Base-by-base conservation (phyloP, 2,329 filamentous ascomycete genomes). In the Microcera coccophila region DNA sequence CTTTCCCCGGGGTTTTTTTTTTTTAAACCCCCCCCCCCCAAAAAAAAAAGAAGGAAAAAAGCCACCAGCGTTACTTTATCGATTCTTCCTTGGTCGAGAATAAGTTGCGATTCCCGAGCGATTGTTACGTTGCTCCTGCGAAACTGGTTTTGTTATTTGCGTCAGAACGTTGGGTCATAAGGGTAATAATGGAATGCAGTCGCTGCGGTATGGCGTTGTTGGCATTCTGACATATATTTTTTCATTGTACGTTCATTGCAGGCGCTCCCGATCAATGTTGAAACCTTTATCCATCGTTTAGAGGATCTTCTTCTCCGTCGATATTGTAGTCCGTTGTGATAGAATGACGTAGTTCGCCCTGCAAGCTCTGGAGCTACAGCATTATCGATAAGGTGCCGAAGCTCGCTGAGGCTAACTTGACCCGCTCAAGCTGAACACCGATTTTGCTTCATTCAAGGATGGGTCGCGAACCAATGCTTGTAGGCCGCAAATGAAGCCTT, bases 1-100 rank as follows among this genome's bases (percentile, higher is more conserved):
- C 17, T 73, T 82, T 59, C 73, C 80, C 11, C 83, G 83, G 45
- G 71, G 74, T 41, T 76, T 82, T 36, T 57, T 74, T 48, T 69
- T 66, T 37, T 78, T 78, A 66, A 71, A 69, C 47, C 67, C 67
- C 64, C 32, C 55, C 62, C 5, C 55, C 65, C 31, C 58, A 68
- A 19, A 78, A 82, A n/a, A n/a, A n/a, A n/a, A n/a, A n/a, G n/a
- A n/a, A n/a, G n/a, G n/a, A n/a, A n/a, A n/a, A n/a, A n/a, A n/a
- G n/a, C n/a, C n/a, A n/a, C n/a, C n/a, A n/a, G n/a, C n/a, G n/a
- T n/a, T n/a, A n/a, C n/a, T n/a, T n/a, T n/a, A n/a, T n/a, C n/a
- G n/a, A n/a, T n/a, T n/a, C n/a, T n/a, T n/a, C n/a, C n/a, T n/a
- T n/a, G n/a, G n/a, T n/a, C n/a, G n/a, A n/a, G n/a, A n/a, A n/a